Percentiles rank a stretch among this genome's conserved stretches.
Conservation (phyloP, 179 eudicot genomes). For the Heliamphora pulchella region DNA sequence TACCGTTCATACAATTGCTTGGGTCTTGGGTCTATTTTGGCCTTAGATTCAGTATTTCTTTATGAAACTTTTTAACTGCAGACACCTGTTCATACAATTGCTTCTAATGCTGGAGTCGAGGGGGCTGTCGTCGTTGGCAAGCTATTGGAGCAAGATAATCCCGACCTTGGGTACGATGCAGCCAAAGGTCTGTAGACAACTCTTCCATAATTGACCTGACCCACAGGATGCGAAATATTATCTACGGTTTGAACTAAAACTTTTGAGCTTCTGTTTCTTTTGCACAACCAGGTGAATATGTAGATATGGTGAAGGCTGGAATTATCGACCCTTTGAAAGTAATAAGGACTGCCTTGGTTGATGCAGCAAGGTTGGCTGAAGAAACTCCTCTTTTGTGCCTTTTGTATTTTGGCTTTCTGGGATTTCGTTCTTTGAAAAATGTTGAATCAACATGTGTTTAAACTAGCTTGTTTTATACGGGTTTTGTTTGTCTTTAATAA, state of each 20-base stretch:
- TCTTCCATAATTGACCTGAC: not conserved
- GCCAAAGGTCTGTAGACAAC: conserved; percentile 59
- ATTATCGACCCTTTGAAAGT: conserved; percentile 85
- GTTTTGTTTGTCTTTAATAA: too few relatives aligned
- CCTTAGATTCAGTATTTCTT: not conserved
- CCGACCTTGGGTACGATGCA: conserved; percentile 91
- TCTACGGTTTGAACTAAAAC: not conserved
- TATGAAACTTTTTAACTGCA: conserved; percentile 21
- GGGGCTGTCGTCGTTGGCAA: conserved; percentile 92
- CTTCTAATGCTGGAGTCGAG: conserved; percentile 90
- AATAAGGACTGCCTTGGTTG: conserved; percentile 69
- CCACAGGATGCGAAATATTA: not conserved
- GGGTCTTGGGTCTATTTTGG: too few relatives aligned
- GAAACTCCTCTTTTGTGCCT: not conserved
- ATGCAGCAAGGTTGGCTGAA: conserved; percentile 63
- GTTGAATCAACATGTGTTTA: too few relatives aligned
- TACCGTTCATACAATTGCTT: too few relatives aligned
- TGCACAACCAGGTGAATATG: conserved; percentile 63
- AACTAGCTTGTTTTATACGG: too few relatives aligned
- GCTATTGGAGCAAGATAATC: conserved; percentile 79
- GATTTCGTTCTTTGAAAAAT: not conserved
- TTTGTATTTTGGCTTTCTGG: not conserved
- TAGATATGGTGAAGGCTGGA: conserved; percentile 77
- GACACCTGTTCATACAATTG: conserved; percentile 84
- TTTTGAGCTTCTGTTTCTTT: not conserved